Evolutionary conservation across 306 rosid genomes (phyloP).

Genomic region (Nissolia schottii): DNA sequence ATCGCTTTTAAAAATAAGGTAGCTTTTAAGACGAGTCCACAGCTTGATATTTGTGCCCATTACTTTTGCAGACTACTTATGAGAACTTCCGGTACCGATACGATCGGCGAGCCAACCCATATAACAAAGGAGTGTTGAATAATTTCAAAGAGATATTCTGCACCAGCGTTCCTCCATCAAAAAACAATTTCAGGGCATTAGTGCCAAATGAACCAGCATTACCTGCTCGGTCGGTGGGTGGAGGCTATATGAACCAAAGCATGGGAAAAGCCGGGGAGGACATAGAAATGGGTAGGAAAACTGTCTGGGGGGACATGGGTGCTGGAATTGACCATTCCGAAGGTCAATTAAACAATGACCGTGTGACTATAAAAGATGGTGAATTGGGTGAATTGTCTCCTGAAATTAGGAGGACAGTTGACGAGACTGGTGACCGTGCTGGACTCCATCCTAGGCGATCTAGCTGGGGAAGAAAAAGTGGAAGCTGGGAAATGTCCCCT

Average conservation of each 20-base stretch:
- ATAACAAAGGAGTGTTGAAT: constrained; percentile 62
- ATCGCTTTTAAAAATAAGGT: background rate
- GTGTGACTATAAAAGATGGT: constrained; percentile 67
- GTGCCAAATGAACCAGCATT: constrained; percentile 73
- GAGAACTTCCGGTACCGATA: constrained; percentile 94
- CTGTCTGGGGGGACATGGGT: constrained; percentile 83
- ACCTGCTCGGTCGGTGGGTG: constrained; percentile 64
- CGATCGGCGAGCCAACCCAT: constrained; percentile 80
- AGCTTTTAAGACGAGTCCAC: background rate
- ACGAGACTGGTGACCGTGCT: constrained; percentile 54
- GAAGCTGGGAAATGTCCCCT: constrained; percentile 99
- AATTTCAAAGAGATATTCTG: constrained; percentile 90
- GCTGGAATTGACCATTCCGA: constrained; percentile 59
- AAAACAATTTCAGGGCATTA: constrained; percentile 75
- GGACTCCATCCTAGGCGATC: constrained; percentile 87
- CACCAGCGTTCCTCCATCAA: constrained; percentile 58
- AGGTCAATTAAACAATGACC: constrained; percentile 55
- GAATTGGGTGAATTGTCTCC: constrained; percentile 74
- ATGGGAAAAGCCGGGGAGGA: constrained; percentile 90
- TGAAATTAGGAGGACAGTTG: constrained; percentile 67
- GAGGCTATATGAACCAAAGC: constrained; percentile 86
- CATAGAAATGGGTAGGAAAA: constrained; percentile 93
- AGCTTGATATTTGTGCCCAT: background rate
- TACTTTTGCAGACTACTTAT: constrained; percentile 75
- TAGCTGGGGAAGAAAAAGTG: constrained; percentile 99